phyloP scores from a whole-genome alignment of 176 grass and related monocot genomes.

The Phragmites australis region DNA sequence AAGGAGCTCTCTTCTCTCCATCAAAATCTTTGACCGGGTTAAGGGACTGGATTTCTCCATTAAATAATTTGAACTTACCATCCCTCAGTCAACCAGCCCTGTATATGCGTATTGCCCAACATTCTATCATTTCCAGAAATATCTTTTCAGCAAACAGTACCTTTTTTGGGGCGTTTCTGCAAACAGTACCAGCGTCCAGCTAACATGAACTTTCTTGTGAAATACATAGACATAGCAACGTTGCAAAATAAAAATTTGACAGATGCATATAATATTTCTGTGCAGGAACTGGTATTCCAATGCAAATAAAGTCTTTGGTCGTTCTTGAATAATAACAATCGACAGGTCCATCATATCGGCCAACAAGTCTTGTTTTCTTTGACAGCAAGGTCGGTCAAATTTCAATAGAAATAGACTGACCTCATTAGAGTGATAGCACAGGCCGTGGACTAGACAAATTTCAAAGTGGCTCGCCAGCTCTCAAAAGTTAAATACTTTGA shows the following conservation, averaged over 20 bases:
- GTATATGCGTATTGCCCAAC: not conserved
- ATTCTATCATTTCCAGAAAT: not conserved
- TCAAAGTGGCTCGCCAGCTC: not conserved
- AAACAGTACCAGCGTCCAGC: not conserved
- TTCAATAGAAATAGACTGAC: not conserved
- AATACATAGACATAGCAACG: not conserved
- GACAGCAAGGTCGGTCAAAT: not conserved
- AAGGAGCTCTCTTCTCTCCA: not conserved
- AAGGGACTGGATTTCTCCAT: no score
- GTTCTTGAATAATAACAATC: not conserved
- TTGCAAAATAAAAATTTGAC: not conserved
- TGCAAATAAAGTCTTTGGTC: not conserved
- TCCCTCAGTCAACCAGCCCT: not conserved
- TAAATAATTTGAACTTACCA: no score
- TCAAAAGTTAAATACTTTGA: not conserved
- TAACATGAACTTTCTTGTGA: not conserved
- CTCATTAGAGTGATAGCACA: not conserved
- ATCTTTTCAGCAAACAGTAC: not conserved
- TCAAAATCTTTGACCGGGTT: not conserved
- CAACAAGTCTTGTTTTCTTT: not conserved
- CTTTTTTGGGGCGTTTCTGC: no score
- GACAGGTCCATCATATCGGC: not conserved
- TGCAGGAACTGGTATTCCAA: not conserved
- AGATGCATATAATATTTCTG: not conserved
- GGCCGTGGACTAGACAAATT: not conserved